Conservation (phyloP, 2,329 filamentous ascomycete species). For the Endocalyx cinctus region DNA sequence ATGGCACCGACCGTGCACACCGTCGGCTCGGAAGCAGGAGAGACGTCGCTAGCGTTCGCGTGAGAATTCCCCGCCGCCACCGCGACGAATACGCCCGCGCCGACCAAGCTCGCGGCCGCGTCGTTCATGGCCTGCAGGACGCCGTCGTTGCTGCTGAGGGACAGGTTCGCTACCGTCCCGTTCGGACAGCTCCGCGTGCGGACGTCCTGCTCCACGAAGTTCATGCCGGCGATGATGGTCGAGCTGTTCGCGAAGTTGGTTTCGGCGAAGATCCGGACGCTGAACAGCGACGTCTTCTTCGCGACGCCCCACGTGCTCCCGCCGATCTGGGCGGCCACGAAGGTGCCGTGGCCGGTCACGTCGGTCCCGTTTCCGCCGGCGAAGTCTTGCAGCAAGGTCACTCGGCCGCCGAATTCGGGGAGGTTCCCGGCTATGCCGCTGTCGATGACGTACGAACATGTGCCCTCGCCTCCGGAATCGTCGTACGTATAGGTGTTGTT, state of each 20-base stretch:
- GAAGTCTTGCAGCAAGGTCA: constrained; percentile 10
- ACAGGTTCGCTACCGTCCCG: constrained; percentile 22
- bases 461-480: constrained; percentile 16
- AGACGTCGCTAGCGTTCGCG: constrained; percentile 11
- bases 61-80: constrained; percentile 18
- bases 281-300: constrained; percentile 14
- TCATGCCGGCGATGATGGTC: constrained; percentile 30
- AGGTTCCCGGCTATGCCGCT: constrained; percentile 36
- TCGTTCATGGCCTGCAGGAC: constrained; percentile 5
- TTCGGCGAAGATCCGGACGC: constrained; percentile 16
- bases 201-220: constrained; percentile 14
- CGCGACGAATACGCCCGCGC: constrained; percentile 12
- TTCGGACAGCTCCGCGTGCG: constrained; percentile 14
- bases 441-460: constrained; percentile 39
- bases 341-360: constrained; percentile 34
- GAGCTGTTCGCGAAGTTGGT: constrained; percentile 14
- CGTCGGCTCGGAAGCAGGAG: constrained; percentile 10
- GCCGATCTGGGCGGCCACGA: constrained; percentile 18
- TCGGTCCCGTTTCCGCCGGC: constrained; percentile 18
- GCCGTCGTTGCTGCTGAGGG: constrained; percentile 13
- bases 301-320: constrained; percentile 14
- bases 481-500: constrained; percentile 18
- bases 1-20: constrained; percentile 17
- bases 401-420: constrained; percentile 21
- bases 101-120: constrained; percentile 6